These are phyloP conservation scores for Ulmus americana DNA, from an alignment of 331 rosid genomes.

Conservation along the genomic window DNA sequence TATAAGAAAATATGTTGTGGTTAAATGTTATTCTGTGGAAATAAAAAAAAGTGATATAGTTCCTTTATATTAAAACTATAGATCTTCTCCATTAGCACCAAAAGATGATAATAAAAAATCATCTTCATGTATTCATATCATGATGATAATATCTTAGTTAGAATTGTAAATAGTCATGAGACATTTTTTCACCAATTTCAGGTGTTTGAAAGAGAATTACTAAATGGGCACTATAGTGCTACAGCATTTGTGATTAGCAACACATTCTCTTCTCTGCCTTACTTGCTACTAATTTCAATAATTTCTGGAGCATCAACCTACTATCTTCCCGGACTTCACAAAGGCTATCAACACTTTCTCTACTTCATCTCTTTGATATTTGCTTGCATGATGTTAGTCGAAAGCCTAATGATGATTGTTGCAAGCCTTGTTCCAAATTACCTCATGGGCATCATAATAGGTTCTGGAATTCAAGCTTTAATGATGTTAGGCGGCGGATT, in stretches of 20 bases:
- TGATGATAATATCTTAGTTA: no score
- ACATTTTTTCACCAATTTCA: not conserved
- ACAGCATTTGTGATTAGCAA: slow-evolving; percentile 49
- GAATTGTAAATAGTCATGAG: no score
- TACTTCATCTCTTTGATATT: slow-evolving; percentile 31
- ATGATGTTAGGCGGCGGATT: slow-evolving; percentile 43
- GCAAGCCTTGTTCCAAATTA: slow-evolving; percentile 52
- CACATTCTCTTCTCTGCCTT: slow-evolving; percentile 51
- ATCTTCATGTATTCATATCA: no score
- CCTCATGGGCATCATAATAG: slow-evolving; percentile 46
- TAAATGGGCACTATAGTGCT: slow-evolving; percentile 59
- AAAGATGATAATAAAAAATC: no score
- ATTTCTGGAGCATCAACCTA: slow-evolving; percentile 26
- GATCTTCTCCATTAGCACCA: no score
- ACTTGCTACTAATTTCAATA: slow-evolving; percentile 33
- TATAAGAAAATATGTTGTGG: no score
- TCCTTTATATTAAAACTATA: no score
- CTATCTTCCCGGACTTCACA: slow-evolving; percentile 30
- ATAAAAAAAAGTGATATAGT: no score
- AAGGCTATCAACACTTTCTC: slow-evolving; percentile 21
- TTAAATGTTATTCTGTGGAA: no score
- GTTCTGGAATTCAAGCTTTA: slow-evolving; percentile 57
- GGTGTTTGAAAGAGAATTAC: slow-evolving; percentile 57
- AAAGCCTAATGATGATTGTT: slow-evolving; percentile 65
- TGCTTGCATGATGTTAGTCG: slow-evolving; percentile 46